Base-by-base conservation (phyloP, 1,284 basidiomycete species). In the Tausonia pullulans region DNA sequence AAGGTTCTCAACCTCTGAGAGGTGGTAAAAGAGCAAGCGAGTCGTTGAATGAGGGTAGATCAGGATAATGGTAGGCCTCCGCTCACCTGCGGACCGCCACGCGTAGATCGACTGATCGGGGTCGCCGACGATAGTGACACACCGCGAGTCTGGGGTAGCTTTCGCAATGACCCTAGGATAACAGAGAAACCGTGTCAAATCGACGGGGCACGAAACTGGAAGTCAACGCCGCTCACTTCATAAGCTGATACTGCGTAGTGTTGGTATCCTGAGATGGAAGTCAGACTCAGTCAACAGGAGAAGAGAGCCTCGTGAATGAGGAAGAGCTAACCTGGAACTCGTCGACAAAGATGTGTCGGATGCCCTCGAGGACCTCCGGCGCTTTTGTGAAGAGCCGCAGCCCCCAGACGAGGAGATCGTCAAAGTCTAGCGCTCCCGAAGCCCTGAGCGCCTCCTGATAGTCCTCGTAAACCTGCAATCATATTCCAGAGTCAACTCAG, bases 81-180 rank as follows among this genome's bases (percentile, higher is more conserved):
- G 50, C 69, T 55, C 50, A 75, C 75, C 74, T 1, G 91, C 91
- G 10, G 87, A 86, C 6, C 91, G 83, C 91, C 91, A 95, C 11
- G 89, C 89, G 70, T 92, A 92, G 65, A 92, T 94, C 4, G 88
- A 90, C 72, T 95, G 91, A 74, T 96, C 91, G 0, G 92, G 91
- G 76, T 96, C 92, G 0, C 92, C 92, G 3, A 96, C 91, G 50
- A 94, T 82, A 4, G 87, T 92, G 43, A 63, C 54, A 16, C 58
- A 60, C 27, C 27, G 27, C 27, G 27, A 27, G 27, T 27, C 2
- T 27, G 27, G 27, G 27, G 27, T 27, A 2, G 27, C 27, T 27
- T 27, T 27, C 27, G 27, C 27, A 27, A 27, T 27, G 27, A 27
- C 27, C 27, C 27, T 27, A 27, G 27, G 27, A 2, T 27, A 27